Evolutionary conservation across 352 stramenopile species (phyloP), one percentile per base, ranked within the genome.

Genomic region (Pythium folliculosum): DNA sequence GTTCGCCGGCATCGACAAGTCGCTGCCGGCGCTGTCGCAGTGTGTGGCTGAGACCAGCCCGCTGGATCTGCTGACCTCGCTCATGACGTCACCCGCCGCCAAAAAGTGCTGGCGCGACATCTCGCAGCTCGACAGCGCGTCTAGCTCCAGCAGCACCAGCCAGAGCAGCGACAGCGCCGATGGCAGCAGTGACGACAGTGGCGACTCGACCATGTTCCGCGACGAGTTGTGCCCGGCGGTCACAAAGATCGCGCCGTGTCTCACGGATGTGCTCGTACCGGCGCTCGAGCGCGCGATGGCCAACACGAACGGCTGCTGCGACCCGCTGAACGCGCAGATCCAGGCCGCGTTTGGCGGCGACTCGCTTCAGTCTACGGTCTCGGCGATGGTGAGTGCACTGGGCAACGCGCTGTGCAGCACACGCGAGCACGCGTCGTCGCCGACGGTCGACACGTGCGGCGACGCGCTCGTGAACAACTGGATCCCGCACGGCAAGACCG

Each of bases 261-360:
- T 68, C 21, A 62, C 44, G 9, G 53, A 68, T 32, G 62, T 68
- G 38, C 52, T 68, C 12, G n/a, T 68, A 14, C 60, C 60, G 5
- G 38, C 44, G 9, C 3, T 67, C 10, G 60, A 67, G 27, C n/a
- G 3, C n/a, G 45, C 35, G 17, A 52, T 68, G 27, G 47, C 38
- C 16, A 30, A 49, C n/a, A 57, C 52, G 4, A 21, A 58, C 44
- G 62, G 62, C 22, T 68, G 62, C 52, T 68, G 62, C 5, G 52
- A 68, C 21, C 27, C 30, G n/a, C 23, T 68, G 27, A 44, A 38
- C 2, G 8, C 13, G n/a, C 27, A 68, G 21, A 58, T 63, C 45
- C 27, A 37, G 3, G 53, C 30, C 0, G 51, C 32, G 21, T 63
- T 68, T 19, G 62, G 57, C 22, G 35, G 57, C 4, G 44, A 25